These are phyloP conservation scores for Suillus weaverae DNA, from an alignment of 768 basidiomycete species.

Conservation along the genomic window DNA sequence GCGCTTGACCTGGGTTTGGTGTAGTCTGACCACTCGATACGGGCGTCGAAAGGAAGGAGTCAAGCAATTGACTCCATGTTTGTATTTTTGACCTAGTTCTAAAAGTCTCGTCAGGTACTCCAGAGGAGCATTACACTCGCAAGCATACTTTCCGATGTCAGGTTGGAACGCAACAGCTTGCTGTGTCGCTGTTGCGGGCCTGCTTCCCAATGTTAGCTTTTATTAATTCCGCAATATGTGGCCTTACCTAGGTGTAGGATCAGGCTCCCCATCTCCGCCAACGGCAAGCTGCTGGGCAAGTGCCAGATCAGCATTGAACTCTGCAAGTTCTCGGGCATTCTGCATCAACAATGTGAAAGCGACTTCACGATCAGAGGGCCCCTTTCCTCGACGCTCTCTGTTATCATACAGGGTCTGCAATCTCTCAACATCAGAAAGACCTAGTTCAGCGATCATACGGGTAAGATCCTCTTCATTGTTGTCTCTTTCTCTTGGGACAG, in stretches of 20 bases:
- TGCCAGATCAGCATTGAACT: background rate
- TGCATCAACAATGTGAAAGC: conserved; percentile 25
- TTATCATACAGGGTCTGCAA: conserved; percentile 12
- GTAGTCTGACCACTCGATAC: background rate
- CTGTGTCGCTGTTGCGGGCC: background rate
- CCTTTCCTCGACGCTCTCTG: conserved; percentile 6
- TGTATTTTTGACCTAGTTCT: background rate
- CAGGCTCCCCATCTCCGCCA: background rate
- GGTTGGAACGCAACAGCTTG: too few species aligned
- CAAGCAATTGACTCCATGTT: conserved; percentile 19
- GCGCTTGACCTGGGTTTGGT: background rate
- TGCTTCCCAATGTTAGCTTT: background rate
- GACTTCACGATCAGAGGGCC: conserved; percentile 22
- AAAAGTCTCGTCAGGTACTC: background rate
- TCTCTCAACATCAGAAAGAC: conserved; percentile 19
- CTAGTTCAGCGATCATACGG: conserved; percentile 20
- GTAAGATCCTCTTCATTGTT: conserved; percentile 26
- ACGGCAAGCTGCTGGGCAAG: background rate
- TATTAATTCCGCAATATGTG: too few species aligned
- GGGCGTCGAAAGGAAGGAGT: conserved; percentile 13
- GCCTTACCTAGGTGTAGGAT: background rate
- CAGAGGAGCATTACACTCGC: background rate
- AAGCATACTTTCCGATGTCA: background rate
- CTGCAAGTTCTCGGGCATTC: conserved; percentile 21
- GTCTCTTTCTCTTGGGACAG: conserved; percentile 19